These are phyloP conservation scores for Austroboletus niveus DNA, from an alignment of 1,284 basidiomycete species.

Conservation along the genomic window DNA sequence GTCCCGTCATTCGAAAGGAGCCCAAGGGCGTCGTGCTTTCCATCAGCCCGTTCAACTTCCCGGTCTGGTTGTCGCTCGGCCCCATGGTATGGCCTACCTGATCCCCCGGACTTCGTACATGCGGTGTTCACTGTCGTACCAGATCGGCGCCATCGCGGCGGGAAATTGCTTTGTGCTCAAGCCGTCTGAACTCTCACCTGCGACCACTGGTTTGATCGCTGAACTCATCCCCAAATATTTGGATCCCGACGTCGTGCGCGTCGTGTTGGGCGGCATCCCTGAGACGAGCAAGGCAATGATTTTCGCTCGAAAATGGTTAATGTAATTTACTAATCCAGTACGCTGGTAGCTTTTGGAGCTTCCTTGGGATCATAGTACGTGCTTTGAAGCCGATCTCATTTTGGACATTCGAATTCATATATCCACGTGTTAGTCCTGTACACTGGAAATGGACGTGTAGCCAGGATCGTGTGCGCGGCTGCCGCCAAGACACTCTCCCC, in stretches of 20 bases:
- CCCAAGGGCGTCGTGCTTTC: conserved; percentile 75
- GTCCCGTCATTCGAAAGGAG: conserved; percentile 68
- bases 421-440: conserved; percentile 42
- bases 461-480: conserved; percentile 74
- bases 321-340: not conserved
- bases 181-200: conserved; percentile 77
- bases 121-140: not conserved
- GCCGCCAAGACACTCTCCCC: conserved; percentile 88
- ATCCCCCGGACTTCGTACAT: not conserved
- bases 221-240: conserved; percentile 82
- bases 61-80: conserved; percentile 49
- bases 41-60: conserved; percentile 65
- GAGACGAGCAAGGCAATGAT: conserved; percentile 65
- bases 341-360: conserved; percentile 63
- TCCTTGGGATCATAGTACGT: conserved; percentile 84
- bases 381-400: not conserved
- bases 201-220: conserved; percentile 63
- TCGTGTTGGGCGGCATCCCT: conserved; percentile 76
- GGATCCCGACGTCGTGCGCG: conserved; percentile 66
- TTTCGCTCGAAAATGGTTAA: not conserved
- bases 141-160: conserved; percentile 76
- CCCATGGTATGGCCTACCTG: conserved; percentile 48
- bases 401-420: not conserved
- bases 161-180: conserved; percentile 78
- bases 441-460: conserved; percentile 74